These are phyloP conservation scores for Endocarpon pusillum DNA, from an alignment of 495 filamentous ascomycete genomes.

Conservation along the genomic window DNA sequence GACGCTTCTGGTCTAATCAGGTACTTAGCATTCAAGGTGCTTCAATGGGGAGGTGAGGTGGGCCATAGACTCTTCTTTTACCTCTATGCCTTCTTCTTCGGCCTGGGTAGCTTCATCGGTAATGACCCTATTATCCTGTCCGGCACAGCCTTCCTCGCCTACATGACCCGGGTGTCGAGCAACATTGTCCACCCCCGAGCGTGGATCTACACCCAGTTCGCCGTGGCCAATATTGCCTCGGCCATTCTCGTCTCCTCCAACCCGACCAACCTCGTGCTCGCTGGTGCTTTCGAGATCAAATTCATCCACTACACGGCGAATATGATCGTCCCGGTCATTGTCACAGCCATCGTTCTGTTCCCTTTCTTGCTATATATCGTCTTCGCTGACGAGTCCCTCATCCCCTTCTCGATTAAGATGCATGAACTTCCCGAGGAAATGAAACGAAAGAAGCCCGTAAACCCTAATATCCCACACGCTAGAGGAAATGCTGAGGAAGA, in stretches of 20 bases:
- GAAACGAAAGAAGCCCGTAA: conserved; percentile 35
- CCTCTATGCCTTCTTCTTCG: conserved; percentile 50
- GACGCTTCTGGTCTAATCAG: conserved; percentile 51
- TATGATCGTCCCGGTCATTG: conserved; percentile 49
- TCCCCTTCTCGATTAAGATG: conserved; percentile 45
- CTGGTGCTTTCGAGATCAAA: conserved; percentile 46
- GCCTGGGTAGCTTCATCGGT: conserved; percentile 45
- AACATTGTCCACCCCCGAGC: conserved; percentile 48
- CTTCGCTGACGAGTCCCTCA: conserved; percentile 40
- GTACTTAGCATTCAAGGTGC: conserved; percentile 47
- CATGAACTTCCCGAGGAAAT: conserved; percentile 42
- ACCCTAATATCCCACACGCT: conserved; percentile 48
- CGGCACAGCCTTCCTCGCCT: conserved; percentile 51
- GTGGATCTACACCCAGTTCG: conserved; percentile 54
- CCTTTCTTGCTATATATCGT: conserved; percentile 47
- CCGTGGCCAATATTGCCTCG: conserved; percentile 48
- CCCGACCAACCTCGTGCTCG: conserved; percentile 54
- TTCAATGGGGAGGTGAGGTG: conserved; percentile 41
- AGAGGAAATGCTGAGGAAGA: conserved; percentile 35
- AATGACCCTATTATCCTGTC: conserved; percentile 56
- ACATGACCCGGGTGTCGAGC: conserved; percentile 52
- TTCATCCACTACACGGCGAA: conserved; percentile 52
- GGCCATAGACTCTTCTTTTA: conserved; percentile 49
- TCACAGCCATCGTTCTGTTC: conserved; percentile 43
- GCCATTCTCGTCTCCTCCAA: conserved; percentile 55